Evolutionary conservation across 148 eudicot species (phyloP).

Genomic region (Vaccinium macrocarpon): DNA sequence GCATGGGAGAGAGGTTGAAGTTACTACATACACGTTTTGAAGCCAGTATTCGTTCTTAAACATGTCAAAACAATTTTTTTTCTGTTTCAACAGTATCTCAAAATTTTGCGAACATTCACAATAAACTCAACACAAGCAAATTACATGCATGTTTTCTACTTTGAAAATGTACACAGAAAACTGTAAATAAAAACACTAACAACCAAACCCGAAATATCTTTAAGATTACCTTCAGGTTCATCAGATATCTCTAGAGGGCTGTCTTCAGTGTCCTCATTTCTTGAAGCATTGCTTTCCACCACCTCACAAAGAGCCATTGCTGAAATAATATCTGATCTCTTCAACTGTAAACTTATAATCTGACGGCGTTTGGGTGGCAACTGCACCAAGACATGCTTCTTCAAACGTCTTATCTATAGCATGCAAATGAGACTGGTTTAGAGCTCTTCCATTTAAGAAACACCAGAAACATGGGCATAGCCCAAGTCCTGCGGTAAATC

Average conservation of each 20-base stretch:
- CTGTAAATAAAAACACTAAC: neutral
- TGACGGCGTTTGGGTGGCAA: slow-evolving; percentile 95
- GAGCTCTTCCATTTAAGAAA: neutral
- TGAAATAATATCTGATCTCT: slow-evolving; percentile 56
- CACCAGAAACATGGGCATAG: neutral
- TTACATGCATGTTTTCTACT: neutral
- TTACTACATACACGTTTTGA: neutral
- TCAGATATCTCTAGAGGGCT: slow-evolving; percentile 30
- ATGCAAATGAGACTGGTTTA: slow-evolving; percentile 17
- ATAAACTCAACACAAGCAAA: neutral
- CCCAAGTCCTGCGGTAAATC: neutral
- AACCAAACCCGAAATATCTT: slow-evolving; percentile 4
- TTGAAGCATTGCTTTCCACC: slow-evolving; percentile 29
- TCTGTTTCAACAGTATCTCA: neutral
- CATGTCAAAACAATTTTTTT: neutral
- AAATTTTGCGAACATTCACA: neutral
- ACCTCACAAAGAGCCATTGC: slow-evolving; percentile 47
- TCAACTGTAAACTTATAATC: slow-evolving; percentile 64
- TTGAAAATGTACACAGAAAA: neutral
- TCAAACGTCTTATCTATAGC: slow-evolving; percentile 85
- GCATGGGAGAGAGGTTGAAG: neutral
- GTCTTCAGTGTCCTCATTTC: slow-evolving; percentile 33
- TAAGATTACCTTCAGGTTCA: slow-evolving; percentile 41
- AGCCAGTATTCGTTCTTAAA: neutral
- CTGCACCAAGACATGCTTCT: slow-evolving; percentile 80